Evolutionary conservation across 2,329 filamentous ascomycete genomes (phyloP).

Genomic region (Sporothrix mexicana): DNA sequence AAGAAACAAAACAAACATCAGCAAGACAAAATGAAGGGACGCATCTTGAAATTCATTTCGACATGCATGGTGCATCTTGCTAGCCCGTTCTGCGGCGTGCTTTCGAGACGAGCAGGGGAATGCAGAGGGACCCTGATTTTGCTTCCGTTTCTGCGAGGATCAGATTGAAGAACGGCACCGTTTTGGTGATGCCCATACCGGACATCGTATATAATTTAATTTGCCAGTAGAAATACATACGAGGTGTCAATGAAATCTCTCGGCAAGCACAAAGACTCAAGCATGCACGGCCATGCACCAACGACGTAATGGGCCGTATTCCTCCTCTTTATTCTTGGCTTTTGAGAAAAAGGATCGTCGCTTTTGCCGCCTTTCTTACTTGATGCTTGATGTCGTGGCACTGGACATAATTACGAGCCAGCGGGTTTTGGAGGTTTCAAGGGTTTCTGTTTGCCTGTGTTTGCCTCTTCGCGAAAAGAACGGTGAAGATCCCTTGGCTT

Average conservation of each 20-base stretch:
- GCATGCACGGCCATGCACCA: background rate
- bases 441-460: background rate
- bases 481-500: conserved; percentile 23
- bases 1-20: conserved; percentile 8
- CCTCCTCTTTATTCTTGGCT: background rate
- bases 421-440: too few relatives aligned
- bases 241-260: background rate
- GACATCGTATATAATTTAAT: background rate
- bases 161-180: background rate
- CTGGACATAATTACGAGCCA: background rate
- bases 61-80: conserved; percentile 10
- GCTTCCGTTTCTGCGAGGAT: background rate
- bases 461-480: background rate
- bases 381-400: conserved; percentile 26
- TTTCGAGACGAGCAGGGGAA: background rate
- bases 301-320: background rate
- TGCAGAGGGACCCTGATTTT: conserved; percentile 7
- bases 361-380: background rate
- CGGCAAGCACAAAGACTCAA: too few relatives aligned
- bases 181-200: background rate
- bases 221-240: background rate
- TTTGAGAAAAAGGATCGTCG: background rate
- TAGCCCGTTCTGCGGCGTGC: conserved; percentile 13
- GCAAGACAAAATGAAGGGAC: conserved; percentile 11
- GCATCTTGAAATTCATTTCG: conserved; percentile 24